Evolutionary conservation across 2,329 filamentous ascomycete genomes (phyloP).

Genomic region (Colletotrichum cuscutae): DNA sequence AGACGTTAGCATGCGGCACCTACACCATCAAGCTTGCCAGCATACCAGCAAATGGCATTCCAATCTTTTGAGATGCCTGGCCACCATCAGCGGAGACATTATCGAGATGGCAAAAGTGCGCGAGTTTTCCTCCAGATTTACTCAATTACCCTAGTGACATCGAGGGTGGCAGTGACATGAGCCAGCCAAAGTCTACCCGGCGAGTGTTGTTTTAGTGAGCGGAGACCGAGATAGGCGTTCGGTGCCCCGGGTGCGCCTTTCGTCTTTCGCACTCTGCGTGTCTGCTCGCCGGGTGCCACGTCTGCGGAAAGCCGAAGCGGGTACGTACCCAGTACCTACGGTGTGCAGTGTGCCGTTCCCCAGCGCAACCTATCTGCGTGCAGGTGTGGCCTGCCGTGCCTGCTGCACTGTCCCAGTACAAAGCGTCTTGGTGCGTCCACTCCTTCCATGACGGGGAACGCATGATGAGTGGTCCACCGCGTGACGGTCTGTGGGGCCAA

Average conservation of each 20-base stretch:
- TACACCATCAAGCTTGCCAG: neutral
- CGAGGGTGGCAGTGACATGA: neutral
- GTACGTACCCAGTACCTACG: slow-evolving; percentile 16
- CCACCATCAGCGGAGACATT: neutral
- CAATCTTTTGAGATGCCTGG: neutral
- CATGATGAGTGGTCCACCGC: slow-evolving; percentile 34
- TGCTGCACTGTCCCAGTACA: neutral
- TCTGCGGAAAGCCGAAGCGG: slow-evolving; percentile 27
- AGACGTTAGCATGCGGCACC: neutral
- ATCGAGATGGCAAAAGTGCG: neutral
- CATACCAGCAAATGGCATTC: neutral
- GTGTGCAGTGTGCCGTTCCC: too few relatives aligned
- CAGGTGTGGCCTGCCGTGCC: too few relatives aligned
- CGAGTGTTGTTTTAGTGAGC: neutral
- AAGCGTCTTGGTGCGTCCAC: slow-evolving; percentile 3
- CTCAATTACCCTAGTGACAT: neutral
- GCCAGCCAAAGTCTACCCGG: slow-evolving; percentile 12
- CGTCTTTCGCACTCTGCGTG: neutral
- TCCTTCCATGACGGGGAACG: slow-evolving; percentile 22
- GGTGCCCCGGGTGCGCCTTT: neutral
- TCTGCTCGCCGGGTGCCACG: slow-evolving; percentile 21
- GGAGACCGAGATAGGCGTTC: slow-evolving; percentile 30
- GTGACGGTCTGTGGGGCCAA: slow-evolving; percentile 21
- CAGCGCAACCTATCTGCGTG: too few relatives aligned
- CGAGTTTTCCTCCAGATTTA: neutral